phyloP scores from a whole-genome alignment of 345 rosid genomes.

The Salix brachista region DNA sequence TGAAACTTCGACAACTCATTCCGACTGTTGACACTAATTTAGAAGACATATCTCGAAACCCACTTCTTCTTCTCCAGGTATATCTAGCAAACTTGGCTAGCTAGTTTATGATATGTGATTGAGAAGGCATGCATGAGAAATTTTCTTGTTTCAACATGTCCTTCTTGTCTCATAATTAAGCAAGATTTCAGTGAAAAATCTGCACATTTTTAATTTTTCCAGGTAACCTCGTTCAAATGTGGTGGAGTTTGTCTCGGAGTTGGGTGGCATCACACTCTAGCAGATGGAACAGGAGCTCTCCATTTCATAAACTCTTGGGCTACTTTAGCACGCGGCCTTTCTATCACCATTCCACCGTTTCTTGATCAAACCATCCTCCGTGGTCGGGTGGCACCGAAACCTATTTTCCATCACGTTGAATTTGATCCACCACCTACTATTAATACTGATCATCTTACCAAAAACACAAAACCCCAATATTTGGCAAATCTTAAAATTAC shows the following conservation, averaged over 20 bases:
- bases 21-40: neutral
- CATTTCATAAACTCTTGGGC: conserved; percentile 10
- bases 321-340: neutral
- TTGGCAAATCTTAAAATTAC: neutral
- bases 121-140: too few species aligned
- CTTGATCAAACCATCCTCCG: conserved; percentile 9
- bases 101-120: too few species aligned
- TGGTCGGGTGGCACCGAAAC: neutral
- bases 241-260: conserved; percentile 15
- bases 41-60: neutral
- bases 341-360: neutral
- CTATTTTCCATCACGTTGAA: neutral
- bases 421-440: neutral
- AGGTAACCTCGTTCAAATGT: conserved; percentile 10
- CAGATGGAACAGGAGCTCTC: neutral
- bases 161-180: too few species aligned
- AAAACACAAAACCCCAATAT: neutral
- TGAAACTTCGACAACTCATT: neutral
- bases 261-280: conserved; percentile 1
- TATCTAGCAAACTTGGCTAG: too few species aligned
- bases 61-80: neutral
- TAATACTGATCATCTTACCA: neutral
- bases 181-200: too few species aligned
- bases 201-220: too few species aligned
- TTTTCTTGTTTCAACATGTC: too few species aligned